Conservation (phyloP, 768 basidiomycete genomes). For the Hirschioporus abietinus region DNA sequence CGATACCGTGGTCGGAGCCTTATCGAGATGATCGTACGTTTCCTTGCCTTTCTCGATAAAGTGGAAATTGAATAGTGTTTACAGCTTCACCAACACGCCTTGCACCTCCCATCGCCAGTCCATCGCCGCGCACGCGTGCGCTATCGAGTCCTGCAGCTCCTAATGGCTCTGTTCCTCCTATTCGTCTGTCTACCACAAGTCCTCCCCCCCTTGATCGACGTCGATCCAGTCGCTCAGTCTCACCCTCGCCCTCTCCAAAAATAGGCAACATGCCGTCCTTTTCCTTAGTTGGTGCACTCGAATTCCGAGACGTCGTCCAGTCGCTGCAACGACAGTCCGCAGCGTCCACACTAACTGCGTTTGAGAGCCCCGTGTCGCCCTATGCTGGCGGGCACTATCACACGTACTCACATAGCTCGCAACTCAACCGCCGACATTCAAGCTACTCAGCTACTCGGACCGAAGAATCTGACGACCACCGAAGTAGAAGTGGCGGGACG, state of each 20-base stretch:
- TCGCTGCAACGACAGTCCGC: slow-evolving; percentile 70
- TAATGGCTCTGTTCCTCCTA: slow-evolving; percentile 31
- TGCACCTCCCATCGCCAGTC: slow-evolving; percentile 8
- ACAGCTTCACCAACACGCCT: slow-evolving; percentile 26
- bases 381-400: slow-evolving; percentile 76
- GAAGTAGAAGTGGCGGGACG: not conserved
- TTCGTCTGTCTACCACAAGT: slow-evolving; percentile 4
- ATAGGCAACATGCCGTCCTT: slow-evolving; percentile 68
- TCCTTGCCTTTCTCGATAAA: not conserved
- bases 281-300: slow-evolving; percentile 90
- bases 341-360: slow-evolving; percentile 50
- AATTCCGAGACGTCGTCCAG: slow-evolving; percentile 89
- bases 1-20: slow-evolving; percentile 37
- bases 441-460: not conserved
- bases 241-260: slow-evolving; percentile 36
- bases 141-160: slow-evolving; percentile 31
- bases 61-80: not conserved
- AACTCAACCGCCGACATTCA: not conserved
- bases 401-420: slow-evolving; percentile 20
- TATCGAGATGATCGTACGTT: slow-evolving; percentile 62
- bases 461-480: not conserved
- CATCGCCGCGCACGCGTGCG: slow-evolving; percentile 31
- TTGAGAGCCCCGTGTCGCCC: slow-evolving; percentile 64
- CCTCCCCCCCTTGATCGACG: slow-evolving; percentile 17
- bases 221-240: slow-evolving; percentile 44